Evolutionary conservation across 768 basidiomycete species (phyloP), one percentile per base, ranked within the genome.

Genomic region (Multifurca ochricompacta): DNA sequence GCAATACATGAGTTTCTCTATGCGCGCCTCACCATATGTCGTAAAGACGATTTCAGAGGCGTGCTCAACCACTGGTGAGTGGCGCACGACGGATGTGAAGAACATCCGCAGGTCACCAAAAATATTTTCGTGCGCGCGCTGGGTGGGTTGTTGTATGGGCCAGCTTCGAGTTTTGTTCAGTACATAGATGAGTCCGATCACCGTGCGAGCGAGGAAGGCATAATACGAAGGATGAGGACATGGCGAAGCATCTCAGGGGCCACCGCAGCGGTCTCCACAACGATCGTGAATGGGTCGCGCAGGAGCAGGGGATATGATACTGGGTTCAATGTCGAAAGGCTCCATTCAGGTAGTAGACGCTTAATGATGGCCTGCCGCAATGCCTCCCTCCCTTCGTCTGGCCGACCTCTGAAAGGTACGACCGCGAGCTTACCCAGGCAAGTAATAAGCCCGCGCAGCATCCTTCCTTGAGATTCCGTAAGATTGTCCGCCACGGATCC

Each of bases 141-240:
- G 79, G 6, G 73, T 69, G 11, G 74, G 75, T 37, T 62, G 78
- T 62, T 74, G 54, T 16, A 63, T 56, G 7, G 62, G 60, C 43
- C 59, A 74, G 48, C 75, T 80, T 39, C 86, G 71, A 1, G 80
- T 79, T 68, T 87, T 87, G 75, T 81, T 87, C 54, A 91, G 73
- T 23, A 88, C 74, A 59, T 86, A 87, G n/a, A 90, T 82, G 39
- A 97, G 72, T 0, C 89, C 89, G 42, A 98, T 80, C 62, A 90
- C 87, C 3, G 83, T 83, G 3, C 93, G 85, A 1, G 90, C 87
- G 44, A 99, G 75, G 60, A 85, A 85, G 4, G 91, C 90, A 65
- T 96, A 97, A 69, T 94, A 98, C 1, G 85, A 79, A 97, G 76
- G 35, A 89, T 75, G n/a, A 92, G 77, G 41, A 95, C 85, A 62